Evolutionary conservation across 768 basidiomycete species (phyloP).

Genomic region (Boletus vinaceobasis): DNA sequence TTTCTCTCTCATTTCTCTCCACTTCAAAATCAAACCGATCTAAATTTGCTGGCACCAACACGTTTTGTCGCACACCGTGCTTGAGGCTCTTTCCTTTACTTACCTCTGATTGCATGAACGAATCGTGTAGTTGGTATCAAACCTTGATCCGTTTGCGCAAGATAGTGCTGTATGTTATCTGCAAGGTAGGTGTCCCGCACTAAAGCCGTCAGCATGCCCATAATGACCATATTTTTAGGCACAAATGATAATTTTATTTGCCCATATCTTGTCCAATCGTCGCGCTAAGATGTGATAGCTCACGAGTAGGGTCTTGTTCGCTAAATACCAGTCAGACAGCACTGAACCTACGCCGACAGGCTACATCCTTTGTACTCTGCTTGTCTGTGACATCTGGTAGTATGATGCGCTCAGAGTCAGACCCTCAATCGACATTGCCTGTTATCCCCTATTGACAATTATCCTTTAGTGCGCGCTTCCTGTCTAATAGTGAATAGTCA

Average conservation of each 20-base stretch:
- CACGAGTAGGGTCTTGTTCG: slow-evolving; percentile 1
- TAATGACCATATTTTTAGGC: slow-evolving; percentile 10
- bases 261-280: background rate
- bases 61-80: background rate
- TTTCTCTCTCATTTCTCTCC: slow-evolving; percentile 95
- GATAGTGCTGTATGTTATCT: slow-evolving; percentile 22
- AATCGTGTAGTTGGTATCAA: slow-evolving; percentile 7
- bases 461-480: background rate
- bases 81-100: background rate
- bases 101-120: slow-evolving; percentile 4
- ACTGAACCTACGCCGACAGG: slow-evolving; percentile 1
- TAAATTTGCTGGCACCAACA: slow-evolving; percentile 33
- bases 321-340: background rate
- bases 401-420: background rate
- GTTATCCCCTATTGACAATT: background rate
- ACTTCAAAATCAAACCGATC: slow-evolving; percentile 99
- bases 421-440: background rate
- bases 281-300: background rate
- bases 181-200: slow-evolving; percentile 13
- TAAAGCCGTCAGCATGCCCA: background rate
- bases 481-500: background rate
- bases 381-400: background rate
- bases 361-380: background rate
- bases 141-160: slow-evolving; percentile 19
- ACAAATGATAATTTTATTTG: slow-evolving; percentile 9